Evolutionary conservation across 2,329 filamentous ascomycete genomes (phyloP), one percentile per base, ranked within the genome.

Genomic region (Septoria petroselini): DNA sequence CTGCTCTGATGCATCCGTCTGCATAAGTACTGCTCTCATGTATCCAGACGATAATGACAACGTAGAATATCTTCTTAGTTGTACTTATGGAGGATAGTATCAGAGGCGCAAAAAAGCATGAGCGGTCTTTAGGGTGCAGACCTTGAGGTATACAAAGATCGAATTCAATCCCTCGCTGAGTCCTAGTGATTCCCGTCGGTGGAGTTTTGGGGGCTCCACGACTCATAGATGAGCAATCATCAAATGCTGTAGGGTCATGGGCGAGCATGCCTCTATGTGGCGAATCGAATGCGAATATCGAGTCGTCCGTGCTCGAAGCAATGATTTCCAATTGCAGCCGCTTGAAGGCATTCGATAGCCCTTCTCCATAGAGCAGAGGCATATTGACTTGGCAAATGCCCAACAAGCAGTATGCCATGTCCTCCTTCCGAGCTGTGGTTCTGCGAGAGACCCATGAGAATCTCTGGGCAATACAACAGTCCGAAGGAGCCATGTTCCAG

Each of bases 251-350:
- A 33, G 30, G 30, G 14, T 12, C n/a, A 15, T n/a, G 5, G 11
- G 30, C 30, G 4, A 33, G 30, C 30, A 33, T 33, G 5, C 30
- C 30, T 33, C 27, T 9, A 6, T 7, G 7, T 34, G 27, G n/a
- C 19, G 12, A 7, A 31, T 18, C 15, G 15, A 44, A 11, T 5
- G 41, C 41, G 23, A 48, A 48, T 17, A 48, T 48, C 4, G 44
- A 40, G 8, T 48, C 31, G 8, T 48, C 44, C 1, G 34, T 21
- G 8, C 33, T 40, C 6, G 34, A 41, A 18, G 38, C 37, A 3
- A 48, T 48, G 44, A 48, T 48, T 14, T 48, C 44, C 6, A 30
- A 4, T 30, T 48, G 44, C 34, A 48, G n/a, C 18, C 44, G 25
- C n/a, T n/a, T 34, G 8, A 48, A 48, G 11, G 43, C 43, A 4